Evolutionary conservation across 768 basidiomycete genomes (phyloP), one percentile per base, ranked within the genome.

Genomic region (Amanita subjunquillea): DNA sequence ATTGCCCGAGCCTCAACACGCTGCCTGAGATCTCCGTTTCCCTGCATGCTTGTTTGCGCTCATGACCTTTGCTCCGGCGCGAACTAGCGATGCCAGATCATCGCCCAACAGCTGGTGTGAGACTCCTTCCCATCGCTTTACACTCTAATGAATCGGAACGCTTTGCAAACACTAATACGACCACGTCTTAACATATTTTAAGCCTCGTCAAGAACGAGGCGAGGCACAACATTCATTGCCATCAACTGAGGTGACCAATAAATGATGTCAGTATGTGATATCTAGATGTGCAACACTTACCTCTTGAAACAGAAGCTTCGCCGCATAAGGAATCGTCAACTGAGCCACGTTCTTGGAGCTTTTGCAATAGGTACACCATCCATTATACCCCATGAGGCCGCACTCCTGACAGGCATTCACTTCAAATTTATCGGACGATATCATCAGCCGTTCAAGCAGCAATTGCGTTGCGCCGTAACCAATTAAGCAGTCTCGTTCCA

Each of bases 301-400:
- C 80, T 92, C 91, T 67, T 91, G 90, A 73, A 93, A 92, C 25
- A 93, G 70, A 55, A 93, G 61, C 67, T 98, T 97, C 48, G 94
- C 93, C 7, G 94, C 93, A 64, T 96, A 98, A 1, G 95, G 95
- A 51, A 99, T 92, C 15, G 90, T 94, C 57, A 99, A 73, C 62
- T 91, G 89, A 42, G 92, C 90, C 80, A 99, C 89, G 64, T 87
- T 85, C 71, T 97, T 96, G 43, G 91, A 93, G 60, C 87, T 92
- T 73, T 96, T 95, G 81, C 95, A 98, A 61, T 91, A 91, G n/a
- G 90, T 80, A 67, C 94, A 97, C 92, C 93, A 97, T 54, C 91
- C 90, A 62, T 87, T 83, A 65, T 91, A 90, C 3, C 94, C 96
- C 79, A 98, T 85, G 58, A 97, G 70, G 6, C 96, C 96, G 65